Evolutionary conservation across 2,329 filamentous ascomycete genomes (phyloP), one percentile per base, ranked within the genome.

Genomic region (Aspergillus tubingensis): DNA sequence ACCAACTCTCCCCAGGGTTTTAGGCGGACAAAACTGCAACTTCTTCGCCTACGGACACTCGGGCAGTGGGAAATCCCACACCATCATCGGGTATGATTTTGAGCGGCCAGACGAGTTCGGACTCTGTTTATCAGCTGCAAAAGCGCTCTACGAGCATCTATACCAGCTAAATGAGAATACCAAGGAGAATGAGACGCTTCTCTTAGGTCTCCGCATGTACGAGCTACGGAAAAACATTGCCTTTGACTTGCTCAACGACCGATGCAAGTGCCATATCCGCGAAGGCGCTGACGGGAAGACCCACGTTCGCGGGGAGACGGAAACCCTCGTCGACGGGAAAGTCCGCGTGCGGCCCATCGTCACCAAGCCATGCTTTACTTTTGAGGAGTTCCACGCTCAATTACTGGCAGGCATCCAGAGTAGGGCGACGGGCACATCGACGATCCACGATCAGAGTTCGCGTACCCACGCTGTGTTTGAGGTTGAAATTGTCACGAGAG

Each of bases 41-140:
- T 76, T 79, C 66, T 79, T 79, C 59, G 78, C 77, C 8, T 80
- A 80, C 57, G 77, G 78, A 3, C 77, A 80, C 63, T 78, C 78
- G 2, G 75, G 75, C 17, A 79, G 76, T 56, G 77, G 77, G 0
- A 80, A 79, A 60, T 74, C 76, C 1, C 77, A 79, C 59, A 79
- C 76, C 0, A 76, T 79, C 51, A 72, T 82, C 6, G 80, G 80
- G 2, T 80, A 80, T 53, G 72, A 80, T 17, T 76, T 73, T 48
- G 68, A 78, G 5, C 60, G 74, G 2, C 30, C 48, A 1, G 60
- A 72, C 3, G 60, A 77, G 21, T 70, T 79, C 25, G 79, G 77
- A 0, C 58, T 80, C 1, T 79, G 74, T 55, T 64, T 80, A 5
- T 65, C 72, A 0, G 74, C 78, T 2, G 76, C 76, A 2, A 62